Evolutionary conservation across 148 eudicot genomes (phyloP).

Genomic region (Dianthus caryophyllus): DNA sequence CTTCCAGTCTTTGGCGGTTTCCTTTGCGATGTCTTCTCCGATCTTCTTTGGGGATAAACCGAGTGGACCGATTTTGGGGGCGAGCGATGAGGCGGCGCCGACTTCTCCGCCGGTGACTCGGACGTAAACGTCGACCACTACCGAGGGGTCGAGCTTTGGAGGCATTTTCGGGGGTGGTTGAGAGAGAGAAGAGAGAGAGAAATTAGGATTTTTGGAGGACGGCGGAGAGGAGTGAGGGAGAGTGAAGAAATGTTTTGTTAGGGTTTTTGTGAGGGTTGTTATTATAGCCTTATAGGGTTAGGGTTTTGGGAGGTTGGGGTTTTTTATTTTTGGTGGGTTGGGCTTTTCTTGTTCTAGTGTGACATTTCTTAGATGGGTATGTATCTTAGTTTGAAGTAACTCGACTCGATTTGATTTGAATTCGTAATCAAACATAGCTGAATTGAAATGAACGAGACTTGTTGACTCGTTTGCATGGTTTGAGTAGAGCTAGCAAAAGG

Average conservation of each 20-base stretch:
- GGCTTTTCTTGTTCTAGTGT: neutral
- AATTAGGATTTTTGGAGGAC: slow-evolving; percentile 22
- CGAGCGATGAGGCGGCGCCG: slow-evolving; percentile 67
- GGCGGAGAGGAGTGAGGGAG: slow-evolving; percentile 2
- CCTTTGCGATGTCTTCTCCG: slow-evolving; percentile 81
- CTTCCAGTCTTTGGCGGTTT: slow-evolving; percentile 81
- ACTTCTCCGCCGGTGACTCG: slow-evolving; percentile 79
- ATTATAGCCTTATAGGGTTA: slow-evolving; percentile 17
- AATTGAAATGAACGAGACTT: no score
- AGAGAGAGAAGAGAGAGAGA: neutral
- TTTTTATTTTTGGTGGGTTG: neutral
- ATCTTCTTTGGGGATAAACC: slow-evolving; percentile 74
- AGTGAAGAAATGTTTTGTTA: neutral
- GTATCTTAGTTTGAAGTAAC: no score
- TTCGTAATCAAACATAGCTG: no score
- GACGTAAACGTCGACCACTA: slow-evolving; percentile 66
- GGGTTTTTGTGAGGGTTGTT: slow-evolving; percentile 3
- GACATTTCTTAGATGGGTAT: no score
- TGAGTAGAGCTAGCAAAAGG: no score
- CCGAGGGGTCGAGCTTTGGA: slow-evolving; percentile 67
- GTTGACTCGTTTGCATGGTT: no score
- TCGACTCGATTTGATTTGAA: no score
- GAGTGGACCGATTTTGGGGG: slow-evolving; percentile 71
- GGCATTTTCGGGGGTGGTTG: slow-evolving; percentile 37
- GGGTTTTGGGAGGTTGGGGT: slow-evolving; percentile 7